Base-by-base conservation (phyloP, 805 yeast species). In the Kodamaea jinghongensis region DNA sequence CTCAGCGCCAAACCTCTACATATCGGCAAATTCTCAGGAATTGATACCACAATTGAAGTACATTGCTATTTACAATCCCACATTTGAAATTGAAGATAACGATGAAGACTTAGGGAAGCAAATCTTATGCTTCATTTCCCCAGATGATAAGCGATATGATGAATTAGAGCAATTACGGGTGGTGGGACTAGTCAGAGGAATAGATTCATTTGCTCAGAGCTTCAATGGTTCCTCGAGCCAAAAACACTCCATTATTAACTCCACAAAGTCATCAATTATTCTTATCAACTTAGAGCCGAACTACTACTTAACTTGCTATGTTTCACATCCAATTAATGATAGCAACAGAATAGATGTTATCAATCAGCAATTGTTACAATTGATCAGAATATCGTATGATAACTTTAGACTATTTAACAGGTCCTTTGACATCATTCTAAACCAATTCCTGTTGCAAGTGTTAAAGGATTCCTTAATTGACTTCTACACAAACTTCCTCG, bases 161-260 rank as follows among this genome's bases (percentile, higher is more conserved):
- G 17, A 36, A 12, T 38, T 48, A 9, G 63, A 60, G 28, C 61
- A 62, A 29, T 31, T 67, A 22, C 55, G 61, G 22, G 41, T 59
- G 2, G 45, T 69, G 7, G 73, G 74, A 0, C 44, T 69, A 12
- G 48, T 66, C 7, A 56, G 67, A 32, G 73, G 73, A 3, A 54
- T 66, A 2, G 55, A 52, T 31, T 56, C 66, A 16, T 51, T 69
- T 33, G 55, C 57, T 6, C 36, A 43, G 3, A 60, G 54, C 25
- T 65, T 67, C 40, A 48, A 45, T 12, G 13, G 36, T 0, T 20
- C 39, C 14, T 17, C 36, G 9, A 14, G 36, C 4, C 33, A 40
- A 9, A 42, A 39, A 20, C 49, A 52, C 3, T 46, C 48, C n/a
- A 50, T 58, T 3, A 58, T 67, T 5, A 52, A 53, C 31, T 44